A percentile compares a stretch with the other conserved stretches of the same genome.
These are phyloP conservation scores for Fusarium chaquense DNA, from an alignment of 2,329 filamentous ascomycete species.

Conservation along the genomic window DNA sequence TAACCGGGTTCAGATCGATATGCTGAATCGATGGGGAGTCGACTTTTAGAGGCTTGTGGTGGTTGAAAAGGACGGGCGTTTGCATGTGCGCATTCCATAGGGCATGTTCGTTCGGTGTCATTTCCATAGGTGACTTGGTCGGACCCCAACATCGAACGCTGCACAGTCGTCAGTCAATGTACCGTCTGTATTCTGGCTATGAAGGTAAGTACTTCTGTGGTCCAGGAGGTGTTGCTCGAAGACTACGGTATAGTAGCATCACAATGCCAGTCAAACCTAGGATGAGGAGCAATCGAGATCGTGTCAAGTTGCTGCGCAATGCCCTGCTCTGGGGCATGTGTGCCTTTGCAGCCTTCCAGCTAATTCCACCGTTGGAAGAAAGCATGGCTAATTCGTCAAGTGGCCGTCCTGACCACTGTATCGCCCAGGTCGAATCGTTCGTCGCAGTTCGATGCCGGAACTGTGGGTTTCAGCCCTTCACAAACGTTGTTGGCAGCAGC, in stretches of 20 bases:
- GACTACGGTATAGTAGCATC: slow-evolving; percentile 87
- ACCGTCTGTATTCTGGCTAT: slow-evolving; percentile 4
- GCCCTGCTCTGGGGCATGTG: slow-evolving; percentile 82
- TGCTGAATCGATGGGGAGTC: slow-evolving; percentile 83
- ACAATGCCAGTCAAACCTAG: slow-evolving; percentile 77
- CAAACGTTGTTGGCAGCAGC: slow-evolving; percentile 22
- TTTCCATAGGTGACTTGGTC: slow-evolving; percentile 93
- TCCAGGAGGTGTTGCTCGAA: slow-evolving; percentile 82
- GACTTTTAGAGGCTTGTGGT: slow-evolving; percentile 87
- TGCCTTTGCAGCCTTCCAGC: slow-evolving; percentile 90
- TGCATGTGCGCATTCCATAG: slow-evolving; percentile 90
- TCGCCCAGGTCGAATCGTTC: slow-evolving; percentile 11
- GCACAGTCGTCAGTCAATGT: slow-evolving; percentile 35
- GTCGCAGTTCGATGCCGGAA: slow-evolving; percentile 25
- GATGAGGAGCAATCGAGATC: slow-evolving; percentile 81
- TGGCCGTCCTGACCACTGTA: slow-evolving; percentile 36
- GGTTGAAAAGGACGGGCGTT: slow-evolving; percentile 96
- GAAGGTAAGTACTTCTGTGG: slow-evolving; percentile 82
- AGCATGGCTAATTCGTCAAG: slow-evolving; percentile 73
- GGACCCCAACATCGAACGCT: slow-evolving; percentile 99
- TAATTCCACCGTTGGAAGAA: slow-evolving; percentile 87
- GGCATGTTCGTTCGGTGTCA: slow-evolving; percentile 90
- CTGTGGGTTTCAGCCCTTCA: slow-evolving; percentile 19
- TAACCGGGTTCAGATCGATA: slow-evolving; percentile 86
- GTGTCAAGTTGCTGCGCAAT: slow-evolving; percentile 76